A percentile compares a stretch with the other conserved stretches of the same genome.
Conservation (phyloP, 208 protist species). For the Leptomonas seymouri region DNA sequence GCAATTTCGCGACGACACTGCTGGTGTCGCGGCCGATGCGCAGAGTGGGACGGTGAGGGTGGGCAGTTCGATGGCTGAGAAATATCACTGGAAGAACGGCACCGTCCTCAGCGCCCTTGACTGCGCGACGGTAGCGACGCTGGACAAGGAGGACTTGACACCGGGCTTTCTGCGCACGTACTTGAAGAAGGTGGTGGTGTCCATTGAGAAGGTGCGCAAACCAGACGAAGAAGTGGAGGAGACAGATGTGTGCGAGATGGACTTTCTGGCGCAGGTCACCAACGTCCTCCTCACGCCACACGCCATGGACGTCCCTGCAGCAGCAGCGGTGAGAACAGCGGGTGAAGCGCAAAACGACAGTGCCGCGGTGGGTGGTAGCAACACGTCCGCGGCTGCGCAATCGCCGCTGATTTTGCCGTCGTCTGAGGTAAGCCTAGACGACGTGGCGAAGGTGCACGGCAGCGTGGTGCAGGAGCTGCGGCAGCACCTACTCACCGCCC, state of each 20-base stretch:
- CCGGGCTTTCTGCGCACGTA: slow-evolving; percentile 72
- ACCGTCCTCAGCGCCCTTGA: slow-evolving; percentile 54
- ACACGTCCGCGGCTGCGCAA: too few species aligned
- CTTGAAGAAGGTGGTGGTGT: slow-evolving; percentile 37
- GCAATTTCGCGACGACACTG: not conserved
- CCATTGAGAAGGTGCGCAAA: slow-evolving; percentile 23
- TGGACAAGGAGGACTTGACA: slow-evolving; percentile 60
- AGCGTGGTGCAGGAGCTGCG: slow-evolving; percentile 48
- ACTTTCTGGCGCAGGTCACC: slow-evolving; percentile 47
- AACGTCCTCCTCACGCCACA: slow-evolving; percentile 69
- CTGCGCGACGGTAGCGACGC: slow-evolving; percentile 48
- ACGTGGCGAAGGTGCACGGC: slow-evolving; percentile 62
- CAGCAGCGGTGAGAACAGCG: not conserved
- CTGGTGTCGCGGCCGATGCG: not conserved
- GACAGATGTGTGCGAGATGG: slow-evolving; percentile 26
- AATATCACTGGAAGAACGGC: slow-evolving; percentile 53
- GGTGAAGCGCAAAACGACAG: not conserved
- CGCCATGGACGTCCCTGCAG: slow-evolving; percentile 10
- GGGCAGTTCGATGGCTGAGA: slow-evolving; percentile 33
- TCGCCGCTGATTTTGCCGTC: slow-evolving; percentile 1
- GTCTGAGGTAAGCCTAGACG: slow-evolving; percentile 21
- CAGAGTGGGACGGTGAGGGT: slow-evolving; percentile 12
- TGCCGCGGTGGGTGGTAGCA: too few species aligned
- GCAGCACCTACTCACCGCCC: slow-evolving; percentile 41
- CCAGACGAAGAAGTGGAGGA: slow-evolving; percentile 11